Evolutionary conservation across 2,329 filamentous ascomycete species (phyloP).

Genomic region (Colletotrichum sp.): DNA sequence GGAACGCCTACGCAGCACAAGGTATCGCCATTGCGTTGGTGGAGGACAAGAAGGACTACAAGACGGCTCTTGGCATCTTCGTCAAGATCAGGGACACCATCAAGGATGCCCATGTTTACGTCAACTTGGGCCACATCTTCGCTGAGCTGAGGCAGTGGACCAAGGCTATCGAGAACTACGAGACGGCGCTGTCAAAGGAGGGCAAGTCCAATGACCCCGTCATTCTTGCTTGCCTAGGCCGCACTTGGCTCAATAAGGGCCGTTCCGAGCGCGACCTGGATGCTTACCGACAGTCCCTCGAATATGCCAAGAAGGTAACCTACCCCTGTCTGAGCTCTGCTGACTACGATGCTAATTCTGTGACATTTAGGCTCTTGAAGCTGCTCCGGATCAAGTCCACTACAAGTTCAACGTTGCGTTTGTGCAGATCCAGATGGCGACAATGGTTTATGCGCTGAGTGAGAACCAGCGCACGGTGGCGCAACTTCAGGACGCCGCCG

Average conservation of each 20-base stretch:
- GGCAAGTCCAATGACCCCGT: constrained; percentile 74
- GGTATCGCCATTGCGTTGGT: constrained; percentile 93
- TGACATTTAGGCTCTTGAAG: constrained; percentile 67
- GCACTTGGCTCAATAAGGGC: constrained; percentile 84
- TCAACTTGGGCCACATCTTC: constrained; percentile 94
- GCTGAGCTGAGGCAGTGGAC: constrained; percentile 88
- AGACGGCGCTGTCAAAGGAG: constrained; percentile 81
- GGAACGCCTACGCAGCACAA: constrained; percentile 95
- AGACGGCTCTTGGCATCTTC: constrained; percentile 83
- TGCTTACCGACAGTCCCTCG: constrained; percentile 60
- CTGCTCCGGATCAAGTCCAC: constrained; percentile 83
- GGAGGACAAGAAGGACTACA: constrained; percentile 91
- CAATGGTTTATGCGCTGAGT: constrained; percentile 74
- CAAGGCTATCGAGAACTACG: constrained; percentile 94
- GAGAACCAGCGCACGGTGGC: constrained; percentile 79
- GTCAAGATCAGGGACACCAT: constrained; percentile 89
- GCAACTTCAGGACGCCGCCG: constrained; percentile 81
- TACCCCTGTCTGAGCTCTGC: too few relatives aligned
- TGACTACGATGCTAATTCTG: constrained; percentile 25
- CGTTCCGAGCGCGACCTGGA: constrained; percentile 65
- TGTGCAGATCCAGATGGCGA: constrained; percentile 92
- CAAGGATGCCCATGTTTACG: constrained; percentile 84
- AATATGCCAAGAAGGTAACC: constrained; percentile 67
- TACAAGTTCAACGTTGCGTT: constrained; percentile 98
- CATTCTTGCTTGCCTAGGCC: constrained; percentile 84